phyloP scores from a whole-genome alignment of 108 stramenopile genomes.

The Nannochloropsis gaditana region DNA sequence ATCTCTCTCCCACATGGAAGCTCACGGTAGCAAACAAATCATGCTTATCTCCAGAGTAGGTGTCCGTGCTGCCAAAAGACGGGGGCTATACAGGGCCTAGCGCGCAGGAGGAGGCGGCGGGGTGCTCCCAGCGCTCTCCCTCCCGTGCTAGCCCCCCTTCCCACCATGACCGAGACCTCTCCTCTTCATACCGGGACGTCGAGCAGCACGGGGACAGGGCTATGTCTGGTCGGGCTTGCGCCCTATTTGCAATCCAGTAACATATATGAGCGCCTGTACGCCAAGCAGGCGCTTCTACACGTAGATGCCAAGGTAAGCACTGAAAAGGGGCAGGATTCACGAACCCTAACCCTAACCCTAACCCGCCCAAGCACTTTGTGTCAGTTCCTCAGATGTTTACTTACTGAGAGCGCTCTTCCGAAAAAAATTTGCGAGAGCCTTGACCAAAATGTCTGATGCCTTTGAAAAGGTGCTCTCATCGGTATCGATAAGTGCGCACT shows the following conservation, averaged over 20 bases:
- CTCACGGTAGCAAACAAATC: no score
- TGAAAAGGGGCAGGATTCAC: not conserved
- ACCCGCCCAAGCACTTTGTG: no score
- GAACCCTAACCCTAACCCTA: no score
- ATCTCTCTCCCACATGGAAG: no score
- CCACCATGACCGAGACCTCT: not conserved
- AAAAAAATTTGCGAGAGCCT: no score
- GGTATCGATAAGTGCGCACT: no score
- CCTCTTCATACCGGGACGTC: not conserved
- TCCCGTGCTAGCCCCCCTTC: not conserved
- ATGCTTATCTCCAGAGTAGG: no score
- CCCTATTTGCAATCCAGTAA: not conserved
- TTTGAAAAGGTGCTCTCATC: no score
- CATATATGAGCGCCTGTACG: slow-evolving; percentile 11
- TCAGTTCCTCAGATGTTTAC: no score
- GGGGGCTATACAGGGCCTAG: slow-evolving; percentile 9
- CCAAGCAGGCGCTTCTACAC: not conserved
- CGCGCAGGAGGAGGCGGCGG: slow-evolving; percentile 8
- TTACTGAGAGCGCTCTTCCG: no score
- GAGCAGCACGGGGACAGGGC: no score
- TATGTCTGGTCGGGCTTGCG: not conserved
- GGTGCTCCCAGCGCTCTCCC: not conserved
- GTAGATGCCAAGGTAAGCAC: not conserved
- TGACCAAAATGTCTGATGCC: no score
- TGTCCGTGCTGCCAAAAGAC: not conserved